phyloP scores from a whole-genome alignment of 768 basidiomycete species.

The Chalciporus chontae region DNA sequence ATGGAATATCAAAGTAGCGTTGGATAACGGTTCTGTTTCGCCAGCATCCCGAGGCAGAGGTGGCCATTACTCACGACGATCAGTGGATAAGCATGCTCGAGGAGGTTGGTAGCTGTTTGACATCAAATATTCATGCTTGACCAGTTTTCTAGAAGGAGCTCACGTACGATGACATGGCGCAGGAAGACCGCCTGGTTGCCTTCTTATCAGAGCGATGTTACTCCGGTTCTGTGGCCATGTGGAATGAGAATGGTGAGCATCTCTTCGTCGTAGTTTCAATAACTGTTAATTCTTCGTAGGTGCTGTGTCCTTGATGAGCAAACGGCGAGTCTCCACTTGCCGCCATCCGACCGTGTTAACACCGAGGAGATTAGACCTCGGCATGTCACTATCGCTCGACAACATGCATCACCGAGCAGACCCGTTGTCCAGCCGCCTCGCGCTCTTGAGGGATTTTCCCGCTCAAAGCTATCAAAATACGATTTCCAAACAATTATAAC shows the following conservation, averaged over 20 bases:
- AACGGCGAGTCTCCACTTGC: background rate
- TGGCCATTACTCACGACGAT: constrained; percentile 9
- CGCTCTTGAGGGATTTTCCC: background rate
- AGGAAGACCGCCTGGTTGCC: too few relatives aligned
- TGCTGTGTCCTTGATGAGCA: background rate
- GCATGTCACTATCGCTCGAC: too few relatives aligned
- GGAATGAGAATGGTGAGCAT: background rate
- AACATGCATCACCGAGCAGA: too few relatives aligned
- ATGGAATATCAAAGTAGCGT: background rate
- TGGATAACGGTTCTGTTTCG: background rate
- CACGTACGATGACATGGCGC: too few relatives aligned
- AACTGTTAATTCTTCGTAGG: background rate
- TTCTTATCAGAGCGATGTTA: too few relatives aligned
- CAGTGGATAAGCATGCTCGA: constrained; percentile 7
- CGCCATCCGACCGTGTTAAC: background rate
- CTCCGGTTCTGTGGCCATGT: too few relatives aligned
- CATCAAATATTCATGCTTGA: too few relatives aligned
- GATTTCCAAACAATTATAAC: background rate
- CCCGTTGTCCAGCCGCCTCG: too few relatives aligned
- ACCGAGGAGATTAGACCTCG: background rate
- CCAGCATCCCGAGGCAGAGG: background rate
- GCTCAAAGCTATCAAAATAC: background rate
- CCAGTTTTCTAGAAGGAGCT: too few relatives aligned
- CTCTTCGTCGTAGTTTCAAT: background rate
- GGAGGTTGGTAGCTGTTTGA: background rate